Evolutionary conservation across 2,329 filamentous ascomycete genomes (phyloP).

Genomic region (Colletotrichum filicis): DNA sequence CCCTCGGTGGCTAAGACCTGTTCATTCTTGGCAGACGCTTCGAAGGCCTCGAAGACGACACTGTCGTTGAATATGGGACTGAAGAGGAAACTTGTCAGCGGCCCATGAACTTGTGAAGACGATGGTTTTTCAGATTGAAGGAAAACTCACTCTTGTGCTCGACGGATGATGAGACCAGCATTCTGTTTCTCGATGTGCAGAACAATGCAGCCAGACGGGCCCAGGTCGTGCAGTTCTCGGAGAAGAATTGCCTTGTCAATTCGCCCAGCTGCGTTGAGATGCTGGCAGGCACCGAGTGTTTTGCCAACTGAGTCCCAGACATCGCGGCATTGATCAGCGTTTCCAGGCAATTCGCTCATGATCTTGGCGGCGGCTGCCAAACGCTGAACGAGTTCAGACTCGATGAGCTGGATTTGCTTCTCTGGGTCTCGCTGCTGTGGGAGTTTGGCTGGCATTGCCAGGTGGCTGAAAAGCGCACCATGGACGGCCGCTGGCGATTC

Average conservation of each 20-base stretch:
- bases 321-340: background rate
- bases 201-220: constrained; percentile 9
- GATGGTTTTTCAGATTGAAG: background rate
- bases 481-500: constrained; percentile 10
- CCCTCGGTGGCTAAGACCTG: constrained; percentile 61
- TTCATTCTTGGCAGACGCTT: constrained; percentile 65
- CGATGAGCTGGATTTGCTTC: constrained; percentile 11
- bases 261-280: constrained; percentile 10
- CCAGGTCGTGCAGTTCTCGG: background rate
- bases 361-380: constrained; percentile 13
- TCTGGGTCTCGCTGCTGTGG: constrained; percentile 22
- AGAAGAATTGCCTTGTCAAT: constrained; percentile 21
- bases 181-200: constrained; percentile 41
- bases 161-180: constrained; percentile 44
- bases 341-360: constrained; percentile 7
- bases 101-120: background rate
- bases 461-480: constrained; percentile 25
- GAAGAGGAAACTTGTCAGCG: background rate
- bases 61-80: constrained; percentile 40
- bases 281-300: constrained; percentile 6
- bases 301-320: constrained; percentile 8
- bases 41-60: constrained; percentile 66
- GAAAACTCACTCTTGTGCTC: constrained; percentile 40
- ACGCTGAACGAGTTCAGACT: constrained; percentile 4
- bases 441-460: constrained; percentile 25